phyloP scores from a whole-genome alignment of 345 rosid species.

The Eucalyptus grandis region DNA sequence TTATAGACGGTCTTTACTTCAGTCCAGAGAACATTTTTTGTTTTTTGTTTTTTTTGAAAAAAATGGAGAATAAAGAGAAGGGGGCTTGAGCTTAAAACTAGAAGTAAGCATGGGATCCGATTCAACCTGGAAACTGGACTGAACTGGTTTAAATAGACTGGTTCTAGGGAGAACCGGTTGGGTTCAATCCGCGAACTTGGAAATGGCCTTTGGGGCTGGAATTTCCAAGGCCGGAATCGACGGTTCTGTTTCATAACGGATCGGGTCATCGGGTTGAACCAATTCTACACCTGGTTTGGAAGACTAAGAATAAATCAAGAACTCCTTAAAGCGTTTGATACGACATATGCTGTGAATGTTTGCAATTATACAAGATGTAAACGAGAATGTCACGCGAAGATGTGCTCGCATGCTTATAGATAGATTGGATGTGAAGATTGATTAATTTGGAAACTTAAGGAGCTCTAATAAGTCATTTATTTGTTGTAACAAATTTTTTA shows the following conservation, averaged over 20 bases:
- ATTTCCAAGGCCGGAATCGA: not conserved
- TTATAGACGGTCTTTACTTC: not conserved
- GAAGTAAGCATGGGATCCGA: not conserved
- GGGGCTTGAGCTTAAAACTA: not conserved
- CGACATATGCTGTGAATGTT: not conserved
- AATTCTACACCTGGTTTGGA: not conserved
- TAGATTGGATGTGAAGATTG: not conserved
- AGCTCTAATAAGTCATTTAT: not conserved
- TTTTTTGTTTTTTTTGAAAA: not conserved
- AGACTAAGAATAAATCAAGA: not conserved
- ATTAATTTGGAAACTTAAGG: not conserved
- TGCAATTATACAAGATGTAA: not conserved
- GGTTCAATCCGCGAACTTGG: not conserved
- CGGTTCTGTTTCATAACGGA: not conserved
- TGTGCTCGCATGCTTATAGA: not conserved
- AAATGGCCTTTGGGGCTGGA: not conserved
- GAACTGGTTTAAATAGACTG: not conserved
- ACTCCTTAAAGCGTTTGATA: not conserved
- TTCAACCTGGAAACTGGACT: not conserved
- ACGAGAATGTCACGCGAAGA: not conserved
- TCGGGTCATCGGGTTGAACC: not conserved
- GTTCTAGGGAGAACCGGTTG: not conserved
- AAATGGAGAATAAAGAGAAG: not conserved
- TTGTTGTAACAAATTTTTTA: no score
- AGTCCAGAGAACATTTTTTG: not conserved